Conservation (phyloP, 2,329 filamentous ascomycete genomes). For the Beauveria sp. region DNA sequence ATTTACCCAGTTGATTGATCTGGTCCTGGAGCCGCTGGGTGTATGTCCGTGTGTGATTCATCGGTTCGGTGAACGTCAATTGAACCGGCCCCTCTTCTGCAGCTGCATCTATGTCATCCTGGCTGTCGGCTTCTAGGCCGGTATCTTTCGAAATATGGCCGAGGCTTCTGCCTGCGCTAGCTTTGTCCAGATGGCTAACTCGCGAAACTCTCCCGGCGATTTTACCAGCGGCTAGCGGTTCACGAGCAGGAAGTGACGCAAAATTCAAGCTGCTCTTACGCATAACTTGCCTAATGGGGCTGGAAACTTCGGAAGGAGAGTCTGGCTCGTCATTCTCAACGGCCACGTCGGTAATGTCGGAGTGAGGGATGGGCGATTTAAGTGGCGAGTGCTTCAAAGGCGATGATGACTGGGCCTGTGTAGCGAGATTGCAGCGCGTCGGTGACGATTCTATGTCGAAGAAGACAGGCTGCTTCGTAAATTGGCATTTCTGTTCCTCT, state of each 20-base stretch:
- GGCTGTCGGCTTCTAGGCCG: conserved; percentile 35
- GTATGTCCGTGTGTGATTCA: conserved; percentile 73
- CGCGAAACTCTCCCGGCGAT: conserved; percentile 70
- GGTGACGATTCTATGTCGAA: conserved; percentile 1
- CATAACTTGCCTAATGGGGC: conserved; percentile 66
- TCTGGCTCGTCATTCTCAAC: neutral
- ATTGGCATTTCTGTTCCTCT: conserved; percentile 32
- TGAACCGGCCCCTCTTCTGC: conserved; percentile 34
- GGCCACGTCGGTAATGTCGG: conserved; percentile 34
- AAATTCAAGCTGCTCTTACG: conserved; percentile 95
- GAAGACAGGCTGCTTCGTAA: conserved; percentile 3
- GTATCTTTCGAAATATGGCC: conserved; percentile 42
- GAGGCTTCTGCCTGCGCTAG: conserved; percentile 66
- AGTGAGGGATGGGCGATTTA: conserved; percentile 7
- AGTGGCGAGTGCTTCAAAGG: conserved; percentile 5
- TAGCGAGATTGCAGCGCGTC: neutral
- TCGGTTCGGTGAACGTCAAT: conserved; percentile 30
- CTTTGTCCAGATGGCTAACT: conserved; percentile 70
- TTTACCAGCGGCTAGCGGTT: conserved; percentile 78
- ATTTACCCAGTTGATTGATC: conserved; percentile 66
- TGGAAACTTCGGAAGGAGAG: conserved; percentile 63
- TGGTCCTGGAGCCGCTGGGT: conserved; percentile 89
- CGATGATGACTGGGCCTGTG: conserved; percentile 6
- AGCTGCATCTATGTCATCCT: conserved; percentile 47
- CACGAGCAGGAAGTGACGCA: conserved; percentile 82